Conservation (phyloP, 768 basidiomycete genomes). For the Rhodotorula taiwanensis region DNA sequence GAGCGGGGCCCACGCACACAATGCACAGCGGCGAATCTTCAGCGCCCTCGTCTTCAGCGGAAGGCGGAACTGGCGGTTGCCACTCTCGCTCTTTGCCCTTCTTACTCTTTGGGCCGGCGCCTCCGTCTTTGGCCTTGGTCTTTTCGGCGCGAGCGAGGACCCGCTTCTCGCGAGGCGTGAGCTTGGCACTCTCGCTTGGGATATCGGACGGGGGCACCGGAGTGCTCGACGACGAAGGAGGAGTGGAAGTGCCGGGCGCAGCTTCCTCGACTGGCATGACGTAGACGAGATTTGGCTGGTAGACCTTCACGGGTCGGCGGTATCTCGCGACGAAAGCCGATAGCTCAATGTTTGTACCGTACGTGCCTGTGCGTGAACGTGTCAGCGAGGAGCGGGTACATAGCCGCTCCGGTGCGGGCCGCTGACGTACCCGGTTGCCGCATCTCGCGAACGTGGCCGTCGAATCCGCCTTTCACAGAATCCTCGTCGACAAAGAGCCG, state of each 20-base stretch:
- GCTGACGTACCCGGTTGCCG: conserved; percentile 49
- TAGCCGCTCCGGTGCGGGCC: too few relatives aligned
- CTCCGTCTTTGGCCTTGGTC: not conserved
- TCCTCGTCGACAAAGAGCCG: conserved; percentile 83
- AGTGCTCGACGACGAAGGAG: not conserved
- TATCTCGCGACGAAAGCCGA: conserved; percentile 81
- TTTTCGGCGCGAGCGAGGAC: conserved; percentile 18
- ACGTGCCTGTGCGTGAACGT: conserved; percentile 50
- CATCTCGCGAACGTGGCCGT: conserved; percentile 69
- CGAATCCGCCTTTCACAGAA: conserved; percentile 54
- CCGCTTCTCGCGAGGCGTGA: conserved; percentile 8
- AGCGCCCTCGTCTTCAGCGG: conserved; percentile 17
- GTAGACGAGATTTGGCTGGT: conserved; percentile 85
- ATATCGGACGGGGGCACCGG: conserved; percentile 14
- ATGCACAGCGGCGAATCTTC: conserved; percentile 60
- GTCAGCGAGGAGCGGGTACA: not conserved
- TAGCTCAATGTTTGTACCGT: conserved; percentile 89
- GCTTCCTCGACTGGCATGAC: conserved; percentile 54
- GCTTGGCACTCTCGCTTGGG: not conserved
- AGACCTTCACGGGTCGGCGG: conserved; percentile 74
- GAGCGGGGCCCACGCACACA: conserved; percentile 52
- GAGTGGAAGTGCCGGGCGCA: conserved; percentile 42
- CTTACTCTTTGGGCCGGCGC: not conserved
- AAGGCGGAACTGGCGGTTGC: too few relatives aligned
- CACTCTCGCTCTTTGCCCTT: conserved; percentile 40